These are phyloP conservation scores for Moringa oleifera DNA, from an alignment of 345 rosid species.

Conservation along the genomic window DNA sequence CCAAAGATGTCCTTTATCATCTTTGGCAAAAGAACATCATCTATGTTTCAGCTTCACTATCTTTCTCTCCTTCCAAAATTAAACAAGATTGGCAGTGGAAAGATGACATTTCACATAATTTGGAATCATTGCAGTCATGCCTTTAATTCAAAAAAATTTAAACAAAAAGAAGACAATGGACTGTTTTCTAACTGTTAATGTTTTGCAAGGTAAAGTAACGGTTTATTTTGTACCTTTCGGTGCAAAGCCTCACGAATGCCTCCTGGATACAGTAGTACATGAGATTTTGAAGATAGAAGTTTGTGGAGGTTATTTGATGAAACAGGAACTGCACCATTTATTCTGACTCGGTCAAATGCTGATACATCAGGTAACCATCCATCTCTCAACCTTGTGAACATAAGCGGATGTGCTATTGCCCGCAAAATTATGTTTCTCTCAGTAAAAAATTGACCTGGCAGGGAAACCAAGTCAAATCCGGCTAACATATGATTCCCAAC, in stretches of 20 bases:
- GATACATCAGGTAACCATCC: constrained; percentile 20
- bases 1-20: no score
- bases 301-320: constrained; percentile 40
- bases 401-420: constrained; percentile 44
- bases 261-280: constrained; percentile 55
- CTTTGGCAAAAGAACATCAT: no score
- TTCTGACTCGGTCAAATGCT: constrained; percentile 27
- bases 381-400: constrained; percentile 25
- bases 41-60: no score
- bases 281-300: constrained; percentile 47
- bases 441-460: constrained; percentile 23
- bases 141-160: not conserved
- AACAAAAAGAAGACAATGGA: not conserved
- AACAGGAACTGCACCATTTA: constrained; percentile 54
- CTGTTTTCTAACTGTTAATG: not conserved
- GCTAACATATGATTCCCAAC: constrained; percentile 56
- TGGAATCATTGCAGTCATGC: not conserved
- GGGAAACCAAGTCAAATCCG: constrained; percentile 38
- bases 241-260: constrained; percentile 67
- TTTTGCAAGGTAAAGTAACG: no score
- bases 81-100: no score
- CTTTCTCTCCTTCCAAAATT: no score
- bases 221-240: constrained; percentile 37
- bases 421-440: constrained; percentile 45
- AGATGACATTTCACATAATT: no score